Base-by-base conservation (phyloP, 108 stramenopile genomes). In the Ochromonas danica region DNA sequence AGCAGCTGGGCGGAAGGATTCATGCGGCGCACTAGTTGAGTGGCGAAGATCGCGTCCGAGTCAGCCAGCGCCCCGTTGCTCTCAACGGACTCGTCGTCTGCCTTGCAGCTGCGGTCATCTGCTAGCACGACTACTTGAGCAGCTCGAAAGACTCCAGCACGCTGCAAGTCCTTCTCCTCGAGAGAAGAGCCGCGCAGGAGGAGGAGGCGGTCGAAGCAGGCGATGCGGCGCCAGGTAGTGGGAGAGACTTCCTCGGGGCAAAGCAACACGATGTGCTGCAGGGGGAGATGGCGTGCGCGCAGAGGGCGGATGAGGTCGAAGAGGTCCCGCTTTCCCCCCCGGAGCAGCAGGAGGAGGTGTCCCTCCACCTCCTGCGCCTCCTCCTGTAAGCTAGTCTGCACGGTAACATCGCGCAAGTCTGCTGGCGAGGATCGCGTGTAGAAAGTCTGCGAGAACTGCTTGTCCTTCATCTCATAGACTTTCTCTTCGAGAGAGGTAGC, bases 251-350 rank as follows among this genome's bases (percentile, higher is more conserved):
- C 40, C 3, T 57, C 6, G 10, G 72, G 72, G 38, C 22, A 75
- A 6, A 75, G 10, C 17, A 75, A 10, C 3, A 75, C 72, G 31
- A 75, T 75, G 17, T 39, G 35, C 25, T 14, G 36, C 31, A 75
- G 41, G 40, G 43, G 14, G 3, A 75, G 40, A 14, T 75, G 41
- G 14, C 38, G 6, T 3, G 36, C 40, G 6, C 72, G 36, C 22
- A 75, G 40, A 38, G 72, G 72, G 6, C 72, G 72, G 41, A 75
- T 42, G 31, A 75, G 41, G 25, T 75, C 72, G 51, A 14, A 51
- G 22, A 51, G 45, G 45, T 51, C 22, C 14, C 45, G 6, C 14
- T 14, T 6, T 14, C 14, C 45, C 22, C 22, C 22, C 14, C 45
- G 14, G 45, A 51, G 6, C 14, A 51, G 6, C 22, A n/a, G n/a